These are phyloP conservation scores for Pseudonitzschia pungens DNA, from an alignment of 108 stramenopile genomes.

Conservation along the genomic window DNA sequence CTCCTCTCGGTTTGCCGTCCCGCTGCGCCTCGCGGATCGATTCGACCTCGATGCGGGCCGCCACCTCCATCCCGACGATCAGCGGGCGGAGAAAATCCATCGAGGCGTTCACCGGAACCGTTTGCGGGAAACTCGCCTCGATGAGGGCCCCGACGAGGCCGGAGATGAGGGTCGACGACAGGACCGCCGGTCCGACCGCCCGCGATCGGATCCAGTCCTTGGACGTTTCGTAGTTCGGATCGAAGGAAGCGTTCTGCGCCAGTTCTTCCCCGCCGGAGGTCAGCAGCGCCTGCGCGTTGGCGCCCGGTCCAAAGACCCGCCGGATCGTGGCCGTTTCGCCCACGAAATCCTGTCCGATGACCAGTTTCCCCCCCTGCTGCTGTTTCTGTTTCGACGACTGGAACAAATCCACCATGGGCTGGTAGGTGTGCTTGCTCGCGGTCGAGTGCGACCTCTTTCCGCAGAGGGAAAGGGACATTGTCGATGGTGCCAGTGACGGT, in stretches of 20 bases:
- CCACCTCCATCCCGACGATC: slow-evolving; percentile 47
- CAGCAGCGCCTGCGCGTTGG: slow-evolving; percentile 47
- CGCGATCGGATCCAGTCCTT: slow-evolving; percentile 48
- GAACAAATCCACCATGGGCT: slow-evolving; percentile 36
- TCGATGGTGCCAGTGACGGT: neutral
- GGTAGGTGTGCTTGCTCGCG: neutral
- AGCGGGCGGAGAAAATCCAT: slow-evolving; percentile 44
- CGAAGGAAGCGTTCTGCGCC: slow-evolving; percentile 51
- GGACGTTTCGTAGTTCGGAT: slow-evolving; percentile 50
- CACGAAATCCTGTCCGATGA: slow-evolving; percentile 25
- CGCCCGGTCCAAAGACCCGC: slow-evolving; percentile 43
- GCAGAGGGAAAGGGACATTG: neutral
- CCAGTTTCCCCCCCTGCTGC: neutral
- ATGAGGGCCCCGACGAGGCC: slow-evolving; percentile 56
- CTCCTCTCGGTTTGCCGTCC: neutral
- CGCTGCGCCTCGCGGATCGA: slow-evolving; percentile 13
- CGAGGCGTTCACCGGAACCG: slow-evolving; percentile 25
- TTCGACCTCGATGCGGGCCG: slow-evolving; percentile 33
- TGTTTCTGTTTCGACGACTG: slow-evolving; percentile 1
- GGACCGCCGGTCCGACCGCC: slow-evolving; percentile 55
- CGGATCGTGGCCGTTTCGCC: slow-evolving; percentile 38
- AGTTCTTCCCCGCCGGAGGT: slow-evolving; percentile 44
- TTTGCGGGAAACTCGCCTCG: slow-evolving; percentile 49
- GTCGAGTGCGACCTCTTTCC: neutral
- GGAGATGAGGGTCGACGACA: slow-evolving; percentile 42